Evolutionary conservation across 192 early-diverging fungal species (phyloP).

Genomic region (Coemansia sp.): DNA sequence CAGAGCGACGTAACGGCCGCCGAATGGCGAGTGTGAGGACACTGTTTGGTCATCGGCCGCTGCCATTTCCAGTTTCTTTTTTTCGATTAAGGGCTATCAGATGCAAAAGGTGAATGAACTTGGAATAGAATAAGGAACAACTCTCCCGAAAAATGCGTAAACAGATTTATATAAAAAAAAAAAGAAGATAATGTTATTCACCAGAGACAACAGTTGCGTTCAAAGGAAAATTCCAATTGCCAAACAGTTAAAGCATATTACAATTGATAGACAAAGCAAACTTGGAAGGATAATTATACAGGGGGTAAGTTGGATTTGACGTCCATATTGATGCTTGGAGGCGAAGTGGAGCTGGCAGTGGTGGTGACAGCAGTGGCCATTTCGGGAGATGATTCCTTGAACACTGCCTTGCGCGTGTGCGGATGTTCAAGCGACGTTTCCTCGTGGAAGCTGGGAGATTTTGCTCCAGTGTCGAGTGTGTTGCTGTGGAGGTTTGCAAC

Average conservation of each 20-base stretch:
- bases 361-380: conserved; percentile 6
- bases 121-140: no score
- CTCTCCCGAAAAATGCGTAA: neutral
- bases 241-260: no score
- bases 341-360: neutral
- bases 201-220: no score
- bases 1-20: conserved; percentile 46
- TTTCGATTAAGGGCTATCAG: no score
- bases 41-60: neutral
- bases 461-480: neutral
- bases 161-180: no score
- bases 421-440: conserved; percentile 26
- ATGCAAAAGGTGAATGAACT: no score
- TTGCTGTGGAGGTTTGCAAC: conserved; percentile 11
- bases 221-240: no score
- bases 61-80: neutral
- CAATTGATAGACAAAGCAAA: no score
- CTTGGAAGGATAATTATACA: neutral
- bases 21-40: conserved; percentile 13
- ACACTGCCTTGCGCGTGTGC: conserved; percentile 25
- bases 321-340: neutral
- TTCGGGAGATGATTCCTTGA: conserved; percentile 18
- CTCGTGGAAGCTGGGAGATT: conserved; percentile 24
- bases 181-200: neutral
- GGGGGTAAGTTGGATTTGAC: neutral